A percentile compares a stretch with the other conserved stretches of the same genome.
These are phyloP conservation scores for Avena eriantha DNA, from an alignment of 176 grass and related monocot genomes.

Conservation along the genomic window DNA sequence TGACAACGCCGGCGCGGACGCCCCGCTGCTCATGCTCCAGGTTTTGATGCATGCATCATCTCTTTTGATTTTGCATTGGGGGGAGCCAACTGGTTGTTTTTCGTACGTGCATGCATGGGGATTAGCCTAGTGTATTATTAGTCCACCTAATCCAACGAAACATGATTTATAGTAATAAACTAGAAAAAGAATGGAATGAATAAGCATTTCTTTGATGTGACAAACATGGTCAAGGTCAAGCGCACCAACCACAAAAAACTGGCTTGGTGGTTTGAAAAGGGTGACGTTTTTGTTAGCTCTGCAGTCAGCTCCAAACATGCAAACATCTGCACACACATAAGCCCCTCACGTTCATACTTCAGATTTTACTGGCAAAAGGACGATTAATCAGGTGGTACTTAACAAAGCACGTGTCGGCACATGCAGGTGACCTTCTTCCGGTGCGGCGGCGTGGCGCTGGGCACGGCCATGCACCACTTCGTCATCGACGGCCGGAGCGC, in stretches of 20 bases:
- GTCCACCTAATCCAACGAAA: background rate
- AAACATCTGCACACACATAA: background rate
- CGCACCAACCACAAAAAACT: background rate
- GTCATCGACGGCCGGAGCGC: slow-evolving; percentile 59
- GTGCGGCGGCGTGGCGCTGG: slow-evolving; percentile 61
- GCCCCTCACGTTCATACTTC: background rate
- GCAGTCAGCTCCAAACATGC: background rate
- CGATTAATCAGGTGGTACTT: background rate
- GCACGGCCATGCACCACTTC: slow-evolving; percentile 67
- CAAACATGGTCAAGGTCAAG: slow-evolving; percentile 20
- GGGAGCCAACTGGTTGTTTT: too few species aligned
- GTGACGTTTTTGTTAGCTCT: background rate
- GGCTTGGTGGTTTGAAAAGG: background rate
- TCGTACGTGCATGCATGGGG: background rate
- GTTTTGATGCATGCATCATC: slow-evolving; percentile 17
- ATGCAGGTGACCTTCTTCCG: slow-evolving; percentile 56
- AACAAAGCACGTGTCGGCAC: background rate
- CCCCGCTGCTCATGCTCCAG: slow-evolving; percentile 58
- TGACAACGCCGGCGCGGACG: background rate
- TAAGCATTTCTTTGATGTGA: background rate
- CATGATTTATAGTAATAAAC: background rate
- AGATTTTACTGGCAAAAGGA: background rate
- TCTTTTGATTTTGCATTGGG: background rate
- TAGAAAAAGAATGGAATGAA: background rate
- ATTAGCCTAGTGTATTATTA: background rate